Base-by-base conservation (phyloP, 2,329 filamentous ascomycete genomes). In the Apiospora arundinis region DNA sequence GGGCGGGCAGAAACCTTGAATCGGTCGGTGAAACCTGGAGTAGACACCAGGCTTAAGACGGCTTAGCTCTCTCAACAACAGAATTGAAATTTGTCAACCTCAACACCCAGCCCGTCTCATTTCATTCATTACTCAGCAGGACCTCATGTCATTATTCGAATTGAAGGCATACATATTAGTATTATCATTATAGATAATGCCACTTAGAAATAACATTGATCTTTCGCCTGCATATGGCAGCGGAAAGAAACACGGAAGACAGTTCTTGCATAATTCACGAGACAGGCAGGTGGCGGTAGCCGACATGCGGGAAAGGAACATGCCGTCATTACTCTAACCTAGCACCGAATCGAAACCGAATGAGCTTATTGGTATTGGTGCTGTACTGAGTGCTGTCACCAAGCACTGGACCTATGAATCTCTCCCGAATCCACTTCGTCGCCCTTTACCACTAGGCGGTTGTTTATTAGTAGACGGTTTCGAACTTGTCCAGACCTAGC, bases 21-120 rank as follows among this genome's bases (percentile, higher is more conserved):
- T 63, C 56, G 56, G 56, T 63, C 56, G 9, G 56, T 63, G 56
- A 40, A 63, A 63, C 56, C 56, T 63, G 56, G 56, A 63, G 56
- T 63, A n/a, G 18, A 40, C 56, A 40, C 56, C 56, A 63, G 18
- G 56, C 56, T 63, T 9, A 63, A 63, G 56, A n/a, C 56, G 56
- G 56, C 56, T 12, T 63, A 63, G 56, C 56, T 60, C 52, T 37
- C 52, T 37, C 52, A 60, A 21, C 52, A 37, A 21, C 52, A 60
- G 28, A 37, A 60, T 25, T 21, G 52, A 37, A 63, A 40, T n/a
- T 23, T 40, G 28, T 40, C 32, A 37, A 63, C 21, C 56, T 40
- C 32, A 63, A 12, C 32, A 37, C 56, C 56, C 25, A 9, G 21
- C 42, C 42, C 42, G 16, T 40, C 9, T 25, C 12, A 45, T 16